Evolutionary conservation across 129 eudicot species (phyloP), one percentile per base, ranked within the genome.

Genomic region (Flaveria sonorensis): DNA sequence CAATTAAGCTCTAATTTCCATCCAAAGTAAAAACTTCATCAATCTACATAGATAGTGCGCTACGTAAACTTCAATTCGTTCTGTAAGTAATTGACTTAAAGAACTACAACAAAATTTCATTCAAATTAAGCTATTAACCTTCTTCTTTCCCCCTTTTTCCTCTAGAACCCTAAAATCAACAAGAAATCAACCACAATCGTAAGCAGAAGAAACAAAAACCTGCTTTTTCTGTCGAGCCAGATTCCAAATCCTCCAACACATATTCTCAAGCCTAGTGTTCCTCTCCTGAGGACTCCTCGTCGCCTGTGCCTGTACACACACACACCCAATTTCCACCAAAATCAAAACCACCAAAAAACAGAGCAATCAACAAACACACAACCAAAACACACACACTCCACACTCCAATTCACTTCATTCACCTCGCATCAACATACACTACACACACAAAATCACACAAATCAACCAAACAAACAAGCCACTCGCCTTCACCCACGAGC

Each of bases 181-280:
- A 16, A 50, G 3, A 72, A 75, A 26, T 0, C 28, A n/a, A 30
- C 7, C 3, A 12, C 6, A 53, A 24, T 19, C 2, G 36, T 0
- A 76, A 14, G 45, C 30, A 19, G 16, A 10, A n/a, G 16, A 24
- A 48, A 45, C 46, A 36, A 43, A 40, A 60, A 89, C 98, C 99
- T 91, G 97, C 82, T 92, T 95, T 75, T 95, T 95, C 88, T 95
- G 99, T 79, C 99, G 87, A 85, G 99, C 99, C 92, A 95, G 83
- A 86, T 95, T 95, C 99, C 99, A 95, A 82, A 95, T 95, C 89
- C 99, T 82, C 99, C 99, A 95, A 77, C 99, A 92, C 97, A 95
- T 91, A 63, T 95, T 95, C 86, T 95, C 99, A 81, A 95, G 84
- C 81, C 98, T 82, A 15, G 98, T 94, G 73, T 94, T 94, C 89